Evolutionary conservation across 2,329 filamentous ascomycete genomes (phyloP).

Genomic region (Diaporthe vaccinii): DNA sequence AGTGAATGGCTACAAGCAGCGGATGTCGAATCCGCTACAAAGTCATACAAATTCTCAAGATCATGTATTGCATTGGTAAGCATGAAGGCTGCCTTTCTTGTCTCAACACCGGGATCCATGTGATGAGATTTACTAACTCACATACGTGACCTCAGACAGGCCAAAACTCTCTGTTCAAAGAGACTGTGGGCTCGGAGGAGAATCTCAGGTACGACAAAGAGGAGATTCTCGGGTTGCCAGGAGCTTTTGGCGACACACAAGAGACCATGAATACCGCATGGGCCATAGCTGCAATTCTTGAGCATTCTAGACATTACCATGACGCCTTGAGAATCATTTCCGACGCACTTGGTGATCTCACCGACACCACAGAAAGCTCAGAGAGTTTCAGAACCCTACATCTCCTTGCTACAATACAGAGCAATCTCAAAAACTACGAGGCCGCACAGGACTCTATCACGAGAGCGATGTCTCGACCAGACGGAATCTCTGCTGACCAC

Average conservation of each 20-base stretch:
- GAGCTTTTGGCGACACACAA: not conserved
- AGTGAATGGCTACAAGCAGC: not conserved
- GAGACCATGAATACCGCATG: not conserved
- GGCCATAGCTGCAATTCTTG: slow-evolving; percentile 1
- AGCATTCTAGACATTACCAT: not conserved
- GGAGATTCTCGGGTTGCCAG: not conserved
- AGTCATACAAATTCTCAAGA: not conserved
- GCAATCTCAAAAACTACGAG: not conserved
- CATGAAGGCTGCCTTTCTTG: not conserved
- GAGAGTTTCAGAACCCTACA: not conserved
- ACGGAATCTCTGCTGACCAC: not conserved
- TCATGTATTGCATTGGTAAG: slow-evolving; percentile 1
- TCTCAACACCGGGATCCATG: not conserved
- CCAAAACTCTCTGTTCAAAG: not conserved
- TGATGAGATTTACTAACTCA: not conserved
- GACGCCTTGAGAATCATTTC: not conserved
- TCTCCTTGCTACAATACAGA: not conserved
- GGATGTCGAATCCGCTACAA: not conserved
- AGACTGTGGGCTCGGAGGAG: not conserved
- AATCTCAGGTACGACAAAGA: not conserved
- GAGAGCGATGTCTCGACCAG: not conserved
- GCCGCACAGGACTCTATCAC: not conserved
- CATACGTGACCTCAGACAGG: not conserved
- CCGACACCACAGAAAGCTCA: not conserved
- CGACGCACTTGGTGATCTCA: not conserved